Evolutionary conservation across 2,329 filamentous ascomycete species (phyloP).

Genomic region (Lachnellula arida): DNA sequence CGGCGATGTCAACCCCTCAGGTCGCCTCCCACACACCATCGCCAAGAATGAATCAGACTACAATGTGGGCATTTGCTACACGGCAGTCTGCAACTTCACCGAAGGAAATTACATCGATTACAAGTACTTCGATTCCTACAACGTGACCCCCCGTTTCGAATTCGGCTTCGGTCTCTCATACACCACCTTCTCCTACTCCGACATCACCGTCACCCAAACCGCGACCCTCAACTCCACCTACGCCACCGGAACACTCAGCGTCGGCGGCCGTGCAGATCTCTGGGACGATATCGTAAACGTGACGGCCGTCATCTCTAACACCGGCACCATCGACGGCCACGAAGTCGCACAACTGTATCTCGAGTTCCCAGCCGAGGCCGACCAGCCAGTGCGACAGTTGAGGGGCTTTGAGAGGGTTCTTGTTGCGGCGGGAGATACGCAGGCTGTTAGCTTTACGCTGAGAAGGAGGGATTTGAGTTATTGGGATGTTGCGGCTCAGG

Average conservation of each 20-base stretch:
- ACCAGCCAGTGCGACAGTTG: conserved; percentile 39
- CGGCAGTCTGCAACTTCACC: conserved; percentile 37
- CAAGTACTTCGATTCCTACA: conserved; percentile 41
- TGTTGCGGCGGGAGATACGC: conserved; percentile 31
- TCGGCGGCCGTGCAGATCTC: conserved; percentile 49
- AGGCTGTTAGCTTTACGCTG: conserved; percentile 48
- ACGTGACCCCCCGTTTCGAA: conserved; percentile 33
- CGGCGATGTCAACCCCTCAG: conserved; percentile 2
- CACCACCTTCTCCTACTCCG: conserved; percentile 48
- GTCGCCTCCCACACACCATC: conserved; percentile 45
- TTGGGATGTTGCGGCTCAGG: conserved; percentile 57
- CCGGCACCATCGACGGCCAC: conserved; percentile 35
- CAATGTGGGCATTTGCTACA: conserved; percentile 22
- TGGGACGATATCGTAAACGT: conserved; percentile 48
- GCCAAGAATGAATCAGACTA: conserved; percentile 53
- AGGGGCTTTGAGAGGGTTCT: conserved; percentile 58
- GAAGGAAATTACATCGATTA: conserved; percentile 50
- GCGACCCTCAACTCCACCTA: conserved; percentile 37
- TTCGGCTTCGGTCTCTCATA: conserved; percentile 50
- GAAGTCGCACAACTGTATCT: conserved; percentile 30
- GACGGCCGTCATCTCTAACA: conserved; percentile 42
- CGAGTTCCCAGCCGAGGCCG: conserved; percentile 5
- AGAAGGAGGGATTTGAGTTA: conserved; percentile 58
- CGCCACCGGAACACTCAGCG: conserved; percentile 52
- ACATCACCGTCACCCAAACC: conserved; percentile 35